Evolutionary conservation across 2,329 filamentous ascomycete genomes (phyloP), one percentile per base, ranked within the genome.

Genomic region (Leptosphaerulina australis): DNA sequence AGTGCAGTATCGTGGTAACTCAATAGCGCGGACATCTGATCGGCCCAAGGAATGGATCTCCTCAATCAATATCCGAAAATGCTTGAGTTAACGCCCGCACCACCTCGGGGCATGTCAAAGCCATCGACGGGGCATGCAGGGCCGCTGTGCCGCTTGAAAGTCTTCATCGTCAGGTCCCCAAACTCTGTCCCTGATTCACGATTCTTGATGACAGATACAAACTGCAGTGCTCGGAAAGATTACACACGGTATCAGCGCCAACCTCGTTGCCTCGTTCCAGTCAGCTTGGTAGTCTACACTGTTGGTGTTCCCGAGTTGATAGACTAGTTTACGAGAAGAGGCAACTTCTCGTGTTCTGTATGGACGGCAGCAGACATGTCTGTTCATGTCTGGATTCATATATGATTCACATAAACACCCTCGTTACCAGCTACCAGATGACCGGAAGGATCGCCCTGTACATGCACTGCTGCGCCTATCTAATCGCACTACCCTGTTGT

Each of bases 51-150:
- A 28, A 44, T 55, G 52, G 52, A 44, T 55, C 52, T 47, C 47
- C 52, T 44, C 52, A 50, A 30, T 54, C 46, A 30, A 50, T 50
- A 11, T 50, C 52, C 52, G 46, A 44, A 39, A 17, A 28, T 36
- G 41, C 40, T 24, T 44, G 9, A 30, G 35, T 30, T 40, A 36
- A 36, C 48, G 48, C 18, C 33, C n/a, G 51, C 39, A 45, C 46
- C 17, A 51, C 47, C 9, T 14, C 22, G 10, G 24, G 22, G 28
- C 37, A 43, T 31, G 29, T 44, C 46, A 34, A 28, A 33, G 41
- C 39, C 41, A 50, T 30, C 21, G 29, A 47, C 29, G 18, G 11
- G 39, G 18, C 18, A 28, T 8, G 20, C n/a, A 24, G 28, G 24
- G 26, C 24, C 17, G 43, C 44, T 28, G 41, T 35, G 41, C 35